phyloP scores from a whole-genome alignment of 1,284 basidiomycete species.

The Entoloma clypeatum region DNA sequence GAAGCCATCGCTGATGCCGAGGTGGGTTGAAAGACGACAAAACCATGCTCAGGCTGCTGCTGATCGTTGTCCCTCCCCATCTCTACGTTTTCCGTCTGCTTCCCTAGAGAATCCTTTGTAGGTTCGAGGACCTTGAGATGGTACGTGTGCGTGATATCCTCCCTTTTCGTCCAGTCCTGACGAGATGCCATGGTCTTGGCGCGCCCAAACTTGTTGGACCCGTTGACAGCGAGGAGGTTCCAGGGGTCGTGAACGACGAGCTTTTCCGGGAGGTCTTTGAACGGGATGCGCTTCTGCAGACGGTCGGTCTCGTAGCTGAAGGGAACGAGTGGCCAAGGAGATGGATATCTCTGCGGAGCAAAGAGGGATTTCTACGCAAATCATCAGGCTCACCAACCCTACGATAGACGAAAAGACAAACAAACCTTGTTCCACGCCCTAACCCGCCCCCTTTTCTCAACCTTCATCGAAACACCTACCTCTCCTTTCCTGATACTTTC shows the following conservation, averaged over 20 bases:
- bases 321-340: conserved; percentile 33
- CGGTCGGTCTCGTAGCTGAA: conserved; percentile 18
- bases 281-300: conserved; percentile 31
- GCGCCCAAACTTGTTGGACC: conserved; percentile 1
- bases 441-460: neutral
- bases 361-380: conserved; percentile 18
- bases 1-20: too few species aligned
- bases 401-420: too few species aligned
- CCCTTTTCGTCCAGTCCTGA: conserved; percentile 15
- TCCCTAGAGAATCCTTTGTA: too few species aligned
- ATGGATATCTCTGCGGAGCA: conserved; percentile 30
- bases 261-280: conserved; percentile 32
- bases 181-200: neutral
- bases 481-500: too few species aligned
- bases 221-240: conserved; percentile 23
- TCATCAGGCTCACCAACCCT: conserved; percentile 1
- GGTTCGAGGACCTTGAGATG: conserved; percentile 15
- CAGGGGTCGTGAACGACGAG: conserved; percentile 36
- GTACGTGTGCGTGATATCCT: conserved; percentile 19
- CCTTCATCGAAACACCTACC: too few species aligned
- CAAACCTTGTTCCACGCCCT: too few species aligned
- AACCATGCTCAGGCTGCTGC: too few species aligned
- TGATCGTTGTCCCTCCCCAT: too few species aligned
- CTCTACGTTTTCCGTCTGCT: too few species aligned
- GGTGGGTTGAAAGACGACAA: too few species aligned